Evolutionary conservation across 1,139 yeast genomes (phyloP).

Genomic region (Kodamaea anthophila): DNA sequence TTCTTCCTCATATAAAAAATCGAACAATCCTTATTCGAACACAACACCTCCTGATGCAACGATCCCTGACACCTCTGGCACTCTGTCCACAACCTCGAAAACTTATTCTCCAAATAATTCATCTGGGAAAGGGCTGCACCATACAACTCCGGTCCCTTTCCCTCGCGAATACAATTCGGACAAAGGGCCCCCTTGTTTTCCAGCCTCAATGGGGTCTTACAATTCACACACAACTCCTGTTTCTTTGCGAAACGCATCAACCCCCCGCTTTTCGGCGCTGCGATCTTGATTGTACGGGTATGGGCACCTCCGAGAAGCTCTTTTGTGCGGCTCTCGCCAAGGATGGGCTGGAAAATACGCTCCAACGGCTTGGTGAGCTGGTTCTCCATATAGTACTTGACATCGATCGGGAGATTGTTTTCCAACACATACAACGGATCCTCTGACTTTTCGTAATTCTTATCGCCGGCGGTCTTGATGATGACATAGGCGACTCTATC

Average conservation of each 20-base stretch:
- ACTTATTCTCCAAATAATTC: conserved; percentile 75
- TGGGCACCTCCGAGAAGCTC: conserved; percentile 77
- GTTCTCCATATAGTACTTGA: conserved; percentile 87
- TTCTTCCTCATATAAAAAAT: conserved; percentile 96
- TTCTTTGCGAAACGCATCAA: conserved; percentile 88
- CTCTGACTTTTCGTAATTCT: conserved; percentile 92
- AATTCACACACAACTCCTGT: conserved; percentile 81
- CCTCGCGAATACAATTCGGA: conserved; percentile 65
- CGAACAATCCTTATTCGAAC: conserved; percentile 95
- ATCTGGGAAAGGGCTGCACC: conserved; percentile 73
- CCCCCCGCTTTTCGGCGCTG: conserved; percentile 66
- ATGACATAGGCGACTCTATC: conserved; percentile 98
- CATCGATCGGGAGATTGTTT: conserved; percentile 88
- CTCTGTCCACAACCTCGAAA: conserved; percentile 92
- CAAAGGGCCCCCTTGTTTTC: conserved; percentile 76
- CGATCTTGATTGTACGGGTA: conserved; percentile 69
- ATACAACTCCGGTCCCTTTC: conserved; percentile 60
- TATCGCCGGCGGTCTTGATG: conserved; percentile 71
- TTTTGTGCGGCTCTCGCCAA: conserved; percentile 80
- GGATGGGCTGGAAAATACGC: conserved; percentile 91
- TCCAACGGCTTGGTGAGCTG: conserved; percentile 89
- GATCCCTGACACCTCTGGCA: conserved; percentile 98
- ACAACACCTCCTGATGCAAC: conserved; percentile 88
- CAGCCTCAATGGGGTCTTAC: conserved; percentile 71
- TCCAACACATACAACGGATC: conserved; percentile 93